A percentile compares a stretch with the other conserved stretches of the same genome.
These are phyloP conservation scores for Nemania sp. DNA, from an alignment of 2,329 filamentous ascomycete genomes.

Conservation along the genomic window DNA sequence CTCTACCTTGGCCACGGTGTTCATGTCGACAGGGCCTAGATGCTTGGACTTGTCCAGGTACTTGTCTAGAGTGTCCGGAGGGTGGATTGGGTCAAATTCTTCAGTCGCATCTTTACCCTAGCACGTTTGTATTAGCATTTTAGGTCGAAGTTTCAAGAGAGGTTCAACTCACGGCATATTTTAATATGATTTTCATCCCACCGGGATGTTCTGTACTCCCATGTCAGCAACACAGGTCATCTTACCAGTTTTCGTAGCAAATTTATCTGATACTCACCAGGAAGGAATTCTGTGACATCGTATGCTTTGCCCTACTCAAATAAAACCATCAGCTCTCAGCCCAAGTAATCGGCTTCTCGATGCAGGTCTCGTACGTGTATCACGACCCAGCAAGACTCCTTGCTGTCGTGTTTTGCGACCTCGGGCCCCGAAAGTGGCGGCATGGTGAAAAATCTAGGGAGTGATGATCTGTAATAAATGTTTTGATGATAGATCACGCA, in stretches of 20 bases:
- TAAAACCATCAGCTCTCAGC: not conserved
- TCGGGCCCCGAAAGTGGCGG: conserved; percentile 56
- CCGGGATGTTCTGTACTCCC: conserved; percentile 75
- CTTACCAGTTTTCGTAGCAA: not conserved
- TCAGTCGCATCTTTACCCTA: conserved; percentile 89
- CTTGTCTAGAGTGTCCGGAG: conserved; percentile 83
- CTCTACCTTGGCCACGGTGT: conserved; percentile 69
- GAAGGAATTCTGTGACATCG: conserved; percentile 88
- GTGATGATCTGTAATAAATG: not conserved
- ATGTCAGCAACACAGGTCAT: conserved; percentile 2
- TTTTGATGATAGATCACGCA: not conserved
- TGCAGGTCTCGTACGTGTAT: conserved; percentile 61
- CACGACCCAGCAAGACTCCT: conserved; percentile 89
- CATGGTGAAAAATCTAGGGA: conserved; percentile 7
- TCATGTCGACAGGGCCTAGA: conserved; percentile 87
- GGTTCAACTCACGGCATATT: conserved; percentile 69
- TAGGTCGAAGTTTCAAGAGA: not conserved
- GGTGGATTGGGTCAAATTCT: conserved; percentile 86
- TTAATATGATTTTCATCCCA: conserved; percentile 89
- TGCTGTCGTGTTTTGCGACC: conserved; percentile 72
- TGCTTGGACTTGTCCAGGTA: conserved; percentile 86
- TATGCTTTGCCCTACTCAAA: conserved; percentile 69
- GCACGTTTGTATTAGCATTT: not conserved
- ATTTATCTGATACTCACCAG: conserved; percentile 48
- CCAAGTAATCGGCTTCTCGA: conserved; percentile 2